These are phyloP conservation scores for Medicago arabica DNA, from an alignment of 306 rosid genomes.

Conservation along the genomic window DNA sequence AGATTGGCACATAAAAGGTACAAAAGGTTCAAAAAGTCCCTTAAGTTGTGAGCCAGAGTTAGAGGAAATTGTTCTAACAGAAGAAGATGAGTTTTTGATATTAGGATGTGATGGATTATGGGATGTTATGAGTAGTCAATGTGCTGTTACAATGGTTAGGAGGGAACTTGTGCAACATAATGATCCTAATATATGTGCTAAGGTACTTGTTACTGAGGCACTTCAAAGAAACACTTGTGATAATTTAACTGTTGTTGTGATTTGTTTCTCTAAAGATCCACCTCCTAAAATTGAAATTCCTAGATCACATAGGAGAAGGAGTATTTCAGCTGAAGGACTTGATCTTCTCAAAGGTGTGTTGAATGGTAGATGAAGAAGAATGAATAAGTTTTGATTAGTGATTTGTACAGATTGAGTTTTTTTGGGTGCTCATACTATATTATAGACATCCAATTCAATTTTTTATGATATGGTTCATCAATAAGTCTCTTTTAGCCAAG, in stretches of 20 bases:
- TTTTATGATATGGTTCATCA: conserved; percentile 16
- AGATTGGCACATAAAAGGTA: conserved; percentile 78
- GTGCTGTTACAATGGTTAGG: conserved; percentile 80
- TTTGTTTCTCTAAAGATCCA: conserved; percentile 68
- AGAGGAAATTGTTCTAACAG: conserved; percentile 55
- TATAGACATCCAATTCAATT: conserved; percentile 8
- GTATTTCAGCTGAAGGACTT: conserved; percentile 76
- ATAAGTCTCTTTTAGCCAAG: conserved; percentile 33
- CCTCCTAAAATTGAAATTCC: conserved; percentile 68
- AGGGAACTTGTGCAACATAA: conserved; percentile 69
- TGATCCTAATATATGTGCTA: conserved; percentile 60
- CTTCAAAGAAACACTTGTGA: conserved; percentile 72
- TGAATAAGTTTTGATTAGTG: conserved; percentile 6
- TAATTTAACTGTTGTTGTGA: conserved; percentile 66
- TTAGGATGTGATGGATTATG: conserved; percentile 78
- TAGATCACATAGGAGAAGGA: conserved; percentile 64
- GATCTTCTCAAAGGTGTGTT: conserved; percentile 77
- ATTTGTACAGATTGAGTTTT: conserved; percentile 45
- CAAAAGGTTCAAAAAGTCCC: conserved; percentile 66
- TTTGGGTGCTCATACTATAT: conserved; percentile 26
- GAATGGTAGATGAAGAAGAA: conserved; percentile 48
- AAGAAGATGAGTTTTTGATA: conserved; percentile 75
- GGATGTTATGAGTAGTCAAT: conserved; percentile 87
- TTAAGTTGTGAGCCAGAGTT: conserved; percentile 70
- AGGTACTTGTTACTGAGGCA: conserved; percentile 64